Evolutionary conservation across 768 basidiomycete genomes (phyloP).

Genomic region (Leccinum longicurvipes): DNA sequence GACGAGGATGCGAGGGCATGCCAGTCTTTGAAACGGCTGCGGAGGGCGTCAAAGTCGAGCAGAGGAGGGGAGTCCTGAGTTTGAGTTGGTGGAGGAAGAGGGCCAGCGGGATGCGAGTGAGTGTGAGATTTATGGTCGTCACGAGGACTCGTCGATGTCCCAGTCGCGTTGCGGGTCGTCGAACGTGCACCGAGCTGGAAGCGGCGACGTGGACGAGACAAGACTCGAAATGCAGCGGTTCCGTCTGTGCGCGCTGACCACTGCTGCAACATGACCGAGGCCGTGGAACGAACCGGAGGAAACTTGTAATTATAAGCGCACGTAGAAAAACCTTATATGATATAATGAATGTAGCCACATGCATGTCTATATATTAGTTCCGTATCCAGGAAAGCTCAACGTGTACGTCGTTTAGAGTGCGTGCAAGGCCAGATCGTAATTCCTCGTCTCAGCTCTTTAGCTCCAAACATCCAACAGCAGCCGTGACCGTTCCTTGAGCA

Average conservation of each 20-base stretch:
- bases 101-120: neutral
- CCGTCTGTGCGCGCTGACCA: constrained; percentile 7
- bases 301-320: neutral
- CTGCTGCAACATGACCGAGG: constrained; percentile 22
- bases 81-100: neutral
- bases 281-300: neutral
- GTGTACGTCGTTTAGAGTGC: constrained; percentile 6
- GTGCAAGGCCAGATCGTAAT: neutral
- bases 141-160: neutral
- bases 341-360: neutral
- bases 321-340: too few relatives aligned
- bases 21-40: constrained; percentile 44
- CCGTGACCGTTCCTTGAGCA: constrained; percentile 91
- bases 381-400: constrained; percentile 8
- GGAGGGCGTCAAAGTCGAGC: constrained; percentile 33
- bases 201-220: constrained; percentile 8
- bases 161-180: neutral
- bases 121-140: too few relatives aligned
- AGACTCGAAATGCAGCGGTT: constrained; percentile 4
- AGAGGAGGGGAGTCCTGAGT: constrained; percentile 1
- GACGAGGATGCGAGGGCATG: constrained; percentile 32
- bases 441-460: constrained; percentile 35
- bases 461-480: constrained; percentile 90
- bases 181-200: neutral
- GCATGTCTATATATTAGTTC: constrained; percentile 19